These are phyloP conservation scores for Cylindricascospora bacillispora DNA, from an alignment of 1,139 yeast genomes.

Conservation along the genomic window DNA sequence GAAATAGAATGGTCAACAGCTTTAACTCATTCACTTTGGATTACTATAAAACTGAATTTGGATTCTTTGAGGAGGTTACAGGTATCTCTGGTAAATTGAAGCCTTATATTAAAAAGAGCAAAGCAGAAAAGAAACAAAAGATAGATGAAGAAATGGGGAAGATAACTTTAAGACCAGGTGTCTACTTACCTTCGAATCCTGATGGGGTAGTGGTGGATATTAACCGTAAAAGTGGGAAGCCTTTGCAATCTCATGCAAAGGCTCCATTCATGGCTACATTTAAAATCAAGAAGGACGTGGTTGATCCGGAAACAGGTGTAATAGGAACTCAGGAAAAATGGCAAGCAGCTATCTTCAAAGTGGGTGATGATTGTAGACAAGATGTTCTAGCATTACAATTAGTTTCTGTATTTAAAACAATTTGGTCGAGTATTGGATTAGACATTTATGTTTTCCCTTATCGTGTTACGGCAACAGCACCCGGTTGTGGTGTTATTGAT, in stretches of 20 bases:
- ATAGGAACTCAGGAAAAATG: conserved; percentile 39
- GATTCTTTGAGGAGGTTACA: conserved; percentile 84
- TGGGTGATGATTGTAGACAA: conserved; percentile 98
- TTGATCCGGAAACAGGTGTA: conserved; percentile 32
- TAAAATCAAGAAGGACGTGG: conserved; percentile 53
- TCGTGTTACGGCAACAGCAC: conserved; percentile 96
- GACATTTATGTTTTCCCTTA: conserved; percentile 88
- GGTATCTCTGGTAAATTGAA: conserved; percentile 86
- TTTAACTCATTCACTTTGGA: conserved; percentile 48
- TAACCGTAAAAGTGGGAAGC: conserved; percentile 83
- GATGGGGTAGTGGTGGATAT: conserved; percentile 91
- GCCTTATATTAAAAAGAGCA: conserved; percentile 85
- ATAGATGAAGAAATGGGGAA: conserved; percentile 92
- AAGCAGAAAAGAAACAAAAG: conserved; percentile 91
- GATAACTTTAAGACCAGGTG: conserved; percentile 69
- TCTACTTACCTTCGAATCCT: conserved; percentile 90
- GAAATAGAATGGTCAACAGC: conserved; percentile 48
- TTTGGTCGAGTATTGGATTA: conserved; percentile 78
- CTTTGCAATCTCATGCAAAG: conserved; percentile 97
- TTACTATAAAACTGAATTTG: conserved; percentile 75
- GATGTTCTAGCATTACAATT: conserved; percentile 90
- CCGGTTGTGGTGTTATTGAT: conserved; percentile 98
- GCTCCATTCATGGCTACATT: conserved; percentile 98
- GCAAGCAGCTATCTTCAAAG: conserved; percentile 97
- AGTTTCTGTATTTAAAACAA: conserved; percentile 80